Conservation (phyloP, 2,329 filamentous ascomycete genomes). For the Neonectria faginata region DNA sequence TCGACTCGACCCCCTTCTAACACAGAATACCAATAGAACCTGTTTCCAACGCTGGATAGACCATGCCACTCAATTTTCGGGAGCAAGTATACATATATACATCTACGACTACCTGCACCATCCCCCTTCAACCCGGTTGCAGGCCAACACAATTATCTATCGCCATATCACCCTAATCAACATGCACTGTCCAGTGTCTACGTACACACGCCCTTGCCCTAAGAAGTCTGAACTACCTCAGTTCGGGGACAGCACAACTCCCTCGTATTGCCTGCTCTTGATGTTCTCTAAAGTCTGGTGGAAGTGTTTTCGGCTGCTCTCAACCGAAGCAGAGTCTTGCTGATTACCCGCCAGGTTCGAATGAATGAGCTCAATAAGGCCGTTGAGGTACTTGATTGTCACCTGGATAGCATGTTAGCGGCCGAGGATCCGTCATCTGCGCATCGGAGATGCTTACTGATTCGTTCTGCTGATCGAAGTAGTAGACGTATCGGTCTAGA, state of each 20-base stretch:
- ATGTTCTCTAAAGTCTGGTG: conserved; percentile 96
- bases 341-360: conserved; percentile 91
- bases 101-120: conserved; percentile 43
- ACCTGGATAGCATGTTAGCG: conserved; percentile 60
- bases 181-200: conserved; percentile 21
- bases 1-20: too few relatives aligned
- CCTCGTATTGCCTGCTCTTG: conserved; percentile 89
- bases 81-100: conserved; percentile 47
- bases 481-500: conserved; percentile 97
- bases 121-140: conserved; percentile 22
- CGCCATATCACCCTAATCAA: conserved; percentile 34
- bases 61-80: conserved; percentile 33
- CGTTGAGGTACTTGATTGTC: conserved; percentile 97
- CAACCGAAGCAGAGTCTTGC: conserved; percentile 82
- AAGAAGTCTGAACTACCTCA: conserved; percentile 35
- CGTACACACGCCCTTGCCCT: conserved; percentile 10
- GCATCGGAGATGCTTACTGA: conserved; percentile 66
- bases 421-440: background rate
- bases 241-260: conserved; percentile 78
- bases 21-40: background rate
- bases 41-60: conserved; percentile 12
- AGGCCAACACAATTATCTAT: conserved; percentile 45
- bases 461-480: conserved; percentile 99
- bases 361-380: conserved; percentile 97
- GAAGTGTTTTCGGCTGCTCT: conserved; percentile 94